Evolutionary conservation across 164 flowering plant genomes (phyloP).

Genomic region (Litsea cubeba): DNA sequence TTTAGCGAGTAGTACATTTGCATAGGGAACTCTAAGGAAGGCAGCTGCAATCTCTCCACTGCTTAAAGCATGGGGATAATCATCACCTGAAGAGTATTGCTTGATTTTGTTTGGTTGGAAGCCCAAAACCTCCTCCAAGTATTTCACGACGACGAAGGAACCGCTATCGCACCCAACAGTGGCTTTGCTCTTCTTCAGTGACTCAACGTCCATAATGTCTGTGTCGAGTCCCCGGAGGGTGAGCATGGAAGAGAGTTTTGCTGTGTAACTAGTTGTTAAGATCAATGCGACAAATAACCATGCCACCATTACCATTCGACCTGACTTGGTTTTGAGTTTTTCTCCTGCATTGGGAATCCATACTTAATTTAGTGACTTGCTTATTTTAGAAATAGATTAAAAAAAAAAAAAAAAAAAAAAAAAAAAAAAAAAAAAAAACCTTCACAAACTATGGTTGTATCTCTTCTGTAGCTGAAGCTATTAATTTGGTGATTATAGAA

Average conservation of each 20-base stretch:
- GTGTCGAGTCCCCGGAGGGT: background rate
- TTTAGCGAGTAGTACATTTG: background rate
- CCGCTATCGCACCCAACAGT: background rate
- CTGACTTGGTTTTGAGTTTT: conserved; percentile 14
- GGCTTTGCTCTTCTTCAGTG: background rate
- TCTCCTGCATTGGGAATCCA: conserved; percentile 11
- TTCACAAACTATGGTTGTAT: background rate
- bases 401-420: no score
- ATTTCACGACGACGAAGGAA: background rate
- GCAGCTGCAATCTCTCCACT: background rate
- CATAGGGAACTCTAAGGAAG: background rate
- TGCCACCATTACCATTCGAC: conserved; percentile 15
- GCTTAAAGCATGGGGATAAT: background rate
- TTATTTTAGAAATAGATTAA: no score
- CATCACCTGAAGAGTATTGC: background rate
- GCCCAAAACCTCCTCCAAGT: background rate
- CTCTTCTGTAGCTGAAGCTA: background rate
- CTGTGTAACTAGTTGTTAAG: conserved; percentile 24
- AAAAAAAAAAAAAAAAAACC: no score
- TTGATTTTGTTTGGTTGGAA: background rate
- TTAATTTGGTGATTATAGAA: background rate
- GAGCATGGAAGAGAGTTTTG: conserved; percentile 11
- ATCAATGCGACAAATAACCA: conserved; percentile 25
- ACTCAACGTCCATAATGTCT: background rate
- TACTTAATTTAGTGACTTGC: background rate